These are phyloP conservation scores for Toxicodendron radicans DNA, from an alignment of 345 rosid species.

Conservation along the genomic window DNA sequence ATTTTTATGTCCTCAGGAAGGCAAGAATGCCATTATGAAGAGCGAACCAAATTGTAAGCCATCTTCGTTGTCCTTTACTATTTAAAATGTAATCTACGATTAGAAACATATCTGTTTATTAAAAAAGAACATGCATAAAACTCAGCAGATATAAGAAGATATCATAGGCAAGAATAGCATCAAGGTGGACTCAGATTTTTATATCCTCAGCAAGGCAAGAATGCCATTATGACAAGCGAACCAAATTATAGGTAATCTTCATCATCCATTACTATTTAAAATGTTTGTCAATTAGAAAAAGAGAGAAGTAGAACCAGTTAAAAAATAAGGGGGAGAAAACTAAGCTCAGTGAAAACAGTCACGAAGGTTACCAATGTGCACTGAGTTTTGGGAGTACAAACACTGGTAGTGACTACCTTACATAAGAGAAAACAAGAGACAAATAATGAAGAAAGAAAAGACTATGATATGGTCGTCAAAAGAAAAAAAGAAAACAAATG, in stretches of 20 bases:
- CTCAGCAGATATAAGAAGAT: not conserved
- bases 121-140: not conserved
- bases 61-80: slow-evolving; percentile 14
- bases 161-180: not conserved
- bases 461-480: not conserved
- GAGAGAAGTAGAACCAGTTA: not conserved
- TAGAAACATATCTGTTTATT: too few species aligned
- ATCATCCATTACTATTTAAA: slow-evolving; percentile 6
- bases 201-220: slow-evolving; percentile 18
- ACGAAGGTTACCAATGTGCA: too few species aligned
- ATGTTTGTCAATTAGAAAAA: not conserved
- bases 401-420: too few species aligned
- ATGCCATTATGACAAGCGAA: slow-evolving; percentile 27
- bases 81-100: not conserved
- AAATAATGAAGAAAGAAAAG: not conserved
- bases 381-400: too few species aligned
- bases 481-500: not conserved
- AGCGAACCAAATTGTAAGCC: slow-evolving; percentile 17
- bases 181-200: slow-evolving; percentile 15
- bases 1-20: slow-evolving; percentile 12
- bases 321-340: not conserved
- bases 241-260: slow-evolving; percentile 15
- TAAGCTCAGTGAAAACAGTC: not conserved
- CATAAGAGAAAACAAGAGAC: not conserved
- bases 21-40: slow-evolving; percentile 22